Conservation (phyloP, 306 rosid species). For the Carpinus fangiana region DNA sequence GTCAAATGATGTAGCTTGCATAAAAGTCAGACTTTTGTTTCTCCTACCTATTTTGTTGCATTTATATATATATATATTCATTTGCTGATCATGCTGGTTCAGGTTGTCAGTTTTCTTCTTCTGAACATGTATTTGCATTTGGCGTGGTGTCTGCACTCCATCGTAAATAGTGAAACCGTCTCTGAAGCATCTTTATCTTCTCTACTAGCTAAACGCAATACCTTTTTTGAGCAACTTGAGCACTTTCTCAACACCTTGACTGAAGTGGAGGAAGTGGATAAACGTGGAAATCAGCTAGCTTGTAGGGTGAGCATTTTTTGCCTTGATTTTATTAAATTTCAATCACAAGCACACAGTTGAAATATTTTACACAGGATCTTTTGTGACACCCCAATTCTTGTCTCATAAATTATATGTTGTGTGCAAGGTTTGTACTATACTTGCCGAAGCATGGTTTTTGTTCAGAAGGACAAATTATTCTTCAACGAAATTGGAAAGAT, state of each 20-base stretch:
- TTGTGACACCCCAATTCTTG: constrained; percentile 20
- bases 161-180: constrained; percentile 50
- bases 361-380: constrained; percentile 4
- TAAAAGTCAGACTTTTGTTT: constrained; percentile 18
- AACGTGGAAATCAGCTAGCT: constrained; percentile 65
- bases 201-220: constrained; percentile 59
- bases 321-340: constrained; percentile 17
- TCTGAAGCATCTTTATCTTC: constrained; percentile 61
- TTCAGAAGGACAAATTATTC: constrained; percentile 49
- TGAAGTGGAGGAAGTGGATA: constrained; percentile 49
- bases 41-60: constrained; percentile 1
- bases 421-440: constrained; percentile 69
- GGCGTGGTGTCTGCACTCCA: constrained; percentile 67
- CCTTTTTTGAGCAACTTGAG: constrained; percentile 65
- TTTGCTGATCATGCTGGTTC: constrained; percentile 37
- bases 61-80: constrained; percentile 21
- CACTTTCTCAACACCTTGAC: constrained; percentile 55
- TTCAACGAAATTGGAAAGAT: constrained; percentile 61
- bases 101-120: constrained; percentile 87
- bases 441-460: constrained; percentile 67
- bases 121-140: constrained; percentile 71
- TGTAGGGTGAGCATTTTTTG: constrained; percentile 58
- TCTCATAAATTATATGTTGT: constrained; percentile 38
- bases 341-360: constrained; percentile 10
- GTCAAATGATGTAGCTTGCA: constrained; percentile 34